Conservation (phyloP, 208 protist species). For the Crithidia sp. region DNA sequence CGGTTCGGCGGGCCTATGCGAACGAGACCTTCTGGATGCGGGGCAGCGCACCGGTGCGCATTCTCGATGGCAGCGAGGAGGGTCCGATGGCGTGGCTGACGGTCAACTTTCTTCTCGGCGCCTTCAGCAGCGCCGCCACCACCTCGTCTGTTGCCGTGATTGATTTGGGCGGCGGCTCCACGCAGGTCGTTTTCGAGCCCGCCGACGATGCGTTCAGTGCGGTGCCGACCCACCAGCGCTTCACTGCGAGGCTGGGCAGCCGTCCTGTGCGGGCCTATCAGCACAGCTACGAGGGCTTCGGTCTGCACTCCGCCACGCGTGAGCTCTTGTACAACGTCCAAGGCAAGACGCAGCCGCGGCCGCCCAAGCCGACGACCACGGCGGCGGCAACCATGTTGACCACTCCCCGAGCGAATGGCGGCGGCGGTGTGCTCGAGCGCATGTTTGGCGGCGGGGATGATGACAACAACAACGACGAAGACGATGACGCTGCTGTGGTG, state of each 20-base stretch:
- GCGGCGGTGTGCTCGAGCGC: neutral
- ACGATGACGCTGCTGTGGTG: neutral
- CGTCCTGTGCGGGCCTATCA: constrained; percentile 62
- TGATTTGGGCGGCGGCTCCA: constrained; percentile 84
- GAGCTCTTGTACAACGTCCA: constrained; percentile 42
- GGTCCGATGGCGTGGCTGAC: constrained; percentile 85
- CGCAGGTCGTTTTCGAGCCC: constrained; percentile 81
- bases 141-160: constrained; percentile 54
- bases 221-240: constrained; percentile 18
- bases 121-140: constrained; percentile 5
- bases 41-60: constrained; percentile 54
- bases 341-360: constrained; percentile 12
- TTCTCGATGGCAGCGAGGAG: constrained; percentile 84
- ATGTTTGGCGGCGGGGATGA: neutral
- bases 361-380: neutral
- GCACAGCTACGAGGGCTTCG: constrained; percentile 85
- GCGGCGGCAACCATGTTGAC: too few species aligned
- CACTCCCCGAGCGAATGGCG: neutral
- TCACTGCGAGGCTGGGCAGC: constrained; percentile 31
- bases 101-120: constrained; percentile 79
- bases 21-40: constrained; percentile 53
- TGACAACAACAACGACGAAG: neutral
- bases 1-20: constrained; percentile 32
- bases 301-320: constrained; percentile 63
- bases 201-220: constrained; percentile 12